Evolutionary conservation across 495 filamentous ascomycete genomes (phyloP).

Genomic region (Talaromyces adpressus): DNA sequence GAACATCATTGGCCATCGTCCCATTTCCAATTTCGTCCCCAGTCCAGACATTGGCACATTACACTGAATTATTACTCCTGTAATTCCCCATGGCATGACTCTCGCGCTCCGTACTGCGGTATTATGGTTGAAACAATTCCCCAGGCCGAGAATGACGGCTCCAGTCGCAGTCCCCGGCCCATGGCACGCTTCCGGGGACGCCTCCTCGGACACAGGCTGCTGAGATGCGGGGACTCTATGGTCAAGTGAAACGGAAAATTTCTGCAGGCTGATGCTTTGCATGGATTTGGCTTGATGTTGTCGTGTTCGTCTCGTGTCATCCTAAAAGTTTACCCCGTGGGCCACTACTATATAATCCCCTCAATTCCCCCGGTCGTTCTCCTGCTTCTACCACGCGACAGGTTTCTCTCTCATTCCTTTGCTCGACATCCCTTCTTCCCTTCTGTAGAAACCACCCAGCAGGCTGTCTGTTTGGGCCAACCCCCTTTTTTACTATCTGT

Average conservation of each 20-base stretch:
- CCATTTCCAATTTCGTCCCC: constrained; percentile 1
- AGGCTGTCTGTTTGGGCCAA: background rate
- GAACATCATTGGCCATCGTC: constrained; percentile 3
- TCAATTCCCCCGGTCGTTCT: background rate
- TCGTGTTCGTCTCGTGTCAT: background rate
- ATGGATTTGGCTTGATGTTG: background rate
- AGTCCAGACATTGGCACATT: background rate
- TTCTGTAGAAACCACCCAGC: background rate
- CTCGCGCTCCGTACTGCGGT: background rate
- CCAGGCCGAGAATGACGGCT: constrained; percentile 4
- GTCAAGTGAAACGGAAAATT: constrained; percentile 1
- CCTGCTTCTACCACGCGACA: background rate
- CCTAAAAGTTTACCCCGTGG: background rate
- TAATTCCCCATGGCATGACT: background rate
- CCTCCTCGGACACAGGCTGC: background rate
- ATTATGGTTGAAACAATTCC: background rate
- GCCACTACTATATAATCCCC: constrained; percentile 7
- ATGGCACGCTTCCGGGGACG: constrained; percentile 6
- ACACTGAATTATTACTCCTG: background rate
- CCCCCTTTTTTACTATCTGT: background rate
- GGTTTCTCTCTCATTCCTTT: background rate
- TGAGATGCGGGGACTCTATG: background rate
- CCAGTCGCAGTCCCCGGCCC: constrained; percentile 1
- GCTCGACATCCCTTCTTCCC: background rate
- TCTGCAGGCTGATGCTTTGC: background rate